phyloP scores from a whole-genome alignment of 148 eudicot genomes.

The Nyssa sinensis region DNA sequence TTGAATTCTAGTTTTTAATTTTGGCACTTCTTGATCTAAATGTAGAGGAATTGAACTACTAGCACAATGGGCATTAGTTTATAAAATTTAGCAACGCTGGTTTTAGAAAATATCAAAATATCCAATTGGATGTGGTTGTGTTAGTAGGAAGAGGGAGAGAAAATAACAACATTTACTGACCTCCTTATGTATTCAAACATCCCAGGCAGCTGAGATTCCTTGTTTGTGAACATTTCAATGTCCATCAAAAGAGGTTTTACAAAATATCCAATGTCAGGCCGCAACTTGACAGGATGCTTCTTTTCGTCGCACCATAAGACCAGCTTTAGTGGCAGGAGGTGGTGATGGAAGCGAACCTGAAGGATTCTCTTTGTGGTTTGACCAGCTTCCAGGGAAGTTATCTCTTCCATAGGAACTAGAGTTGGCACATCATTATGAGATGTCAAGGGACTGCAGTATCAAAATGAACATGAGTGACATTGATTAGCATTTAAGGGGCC shows the following conservation, averaged over 20 bases:
- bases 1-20: neutral
- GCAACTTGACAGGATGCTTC: conserved; percentile 71
- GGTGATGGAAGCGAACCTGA: conserved; percentile 88
- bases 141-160: neutral
- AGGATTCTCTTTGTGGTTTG: conserved; percentile 48
- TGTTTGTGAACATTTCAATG: conserved; percentile 46
- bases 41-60: neutral
- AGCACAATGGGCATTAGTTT: neutral
- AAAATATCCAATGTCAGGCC: conserved; percentile 97
- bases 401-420: conserved; percentile 79
- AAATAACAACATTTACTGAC: conserved; percentile 49
- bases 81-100: neutral
- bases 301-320: conserved; percentile 60
- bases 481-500: neutral
- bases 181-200: conserved; percentile 93
- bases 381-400: conserved; percentile 62
- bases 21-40: neutral
- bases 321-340: conserved; percentile 88
- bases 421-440: conserved; percentile 51
- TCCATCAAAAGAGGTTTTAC: conserved; percentile 89
- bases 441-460: conserved; percentile 41
- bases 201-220: conserved; percentile 89
- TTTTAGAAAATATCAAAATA: no score
- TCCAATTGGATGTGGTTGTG: no score
- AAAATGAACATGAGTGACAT: conserved; percentile 11